These are phyloP conservation scores for Lenzites betulinus DNA, from an alignment of 768 basidiomycete species.

Conservation along the genomic window DNA sequence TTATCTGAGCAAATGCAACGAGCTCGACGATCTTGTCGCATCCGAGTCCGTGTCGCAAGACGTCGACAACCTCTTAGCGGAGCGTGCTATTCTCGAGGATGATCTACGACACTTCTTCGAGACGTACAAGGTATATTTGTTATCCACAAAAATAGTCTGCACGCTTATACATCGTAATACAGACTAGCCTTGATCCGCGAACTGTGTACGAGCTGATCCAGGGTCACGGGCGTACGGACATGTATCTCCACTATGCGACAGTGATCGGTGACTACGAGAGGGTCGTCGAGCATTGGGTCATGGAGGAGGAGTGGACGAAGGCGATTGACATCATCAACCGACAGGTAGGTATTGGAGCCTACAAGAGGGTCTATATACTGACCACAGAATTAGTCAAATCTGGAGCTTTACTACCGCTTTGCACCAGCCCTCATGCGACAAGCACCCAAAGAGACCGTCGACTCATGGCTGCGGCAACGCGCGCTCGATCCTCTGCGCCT, in stretches of 20 bases:
- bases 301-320: slow-evolving; percentile 90
- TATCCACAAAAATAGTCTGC: background rate
- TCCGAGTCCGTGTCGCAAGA: slow-evolving; percentile 82
- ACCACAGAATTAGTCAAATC: slow-evolving; percentile 54
- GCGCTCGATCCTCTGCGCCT: slow-evolving; percentile 80
- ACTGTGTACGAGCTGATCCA: slow-evolving; percentile 93
- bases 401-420: slow-evolving; percentile 92
- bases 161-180: background rate
- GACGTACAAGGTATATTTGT: slow-evolving; percentile 77
- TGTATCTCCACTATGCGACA: slow-evolving; percentile 88
- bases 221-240: slow-evolving; percentile 89
- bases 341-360: slow-evolving; percentile 56
- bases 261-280: slow-evolving; percentile 79
- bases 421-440: slow-evolving; percentile 85
- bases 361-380: background rate
- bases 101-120: slow-evolving; percentile 92
- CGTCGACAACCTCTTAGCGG: slow-evolving; percentile 80
- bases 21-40: slow-evolving; percentile 90
- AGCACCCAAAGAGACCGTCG: slow-evolving; percentile 86
- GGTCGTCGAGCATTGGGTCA: slow-evolving; percentile 89
- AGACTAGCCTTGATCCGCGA: slow-evolving; percentile 82
- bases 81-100: slow-evolving; percentile 84
- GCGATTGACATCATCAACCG: slow-evolving; percentile 89
- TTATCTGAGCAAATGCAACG: slow-evolving; percentile 94
- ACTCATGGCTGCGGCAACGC: slow-evolving; percentile 87